Base-by-base conservation (phyloP, 2,329 filamentous ascomycete species). In the Hymenoscyphus albidus region DNA sequence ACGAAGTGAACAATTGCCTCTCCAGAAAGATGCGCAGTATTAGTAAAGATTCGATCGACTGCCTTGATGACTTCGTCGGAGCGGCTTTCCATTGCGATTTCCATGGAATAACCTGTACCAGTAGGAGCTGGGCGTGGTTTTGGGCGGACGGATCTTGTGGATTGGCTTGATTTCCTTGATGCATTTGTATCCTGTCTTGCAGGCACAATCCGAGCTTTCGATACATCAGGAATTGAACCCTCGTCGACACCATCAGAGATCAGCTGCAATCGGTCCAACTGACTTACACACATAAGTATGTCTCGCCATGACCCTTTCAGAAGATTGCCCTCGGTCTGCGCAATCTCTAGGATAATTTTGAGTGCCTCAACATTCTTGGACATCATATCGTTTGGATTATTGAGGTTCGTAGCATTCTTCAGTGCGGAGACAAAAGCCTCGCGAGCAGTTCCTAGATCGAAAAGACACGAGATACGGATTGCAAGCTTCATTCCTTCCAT, bases 1-100 rank as follows among this genome's bases (percentile, higher is more conserved):
- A 97, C 94, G 76, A 99, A 99, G 76, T 96, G 89, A 1, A 98
- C 91, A 73, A 99, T 99, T 2, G 94, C 93, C 70, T 97, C 93
- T 65, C 93, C 93, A 4, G 91, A 93, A 2, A 99, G 83, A 71
- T 96, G 93, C 9, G 93, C 94, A 0, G 95, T 98, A 74, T 96
- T 97, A 58, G 93, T 96, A 75, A 99, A 99, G 72, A 99, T 98
- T 48, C 92, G 86, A 77, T 99, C 96, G 3, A 99, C 93, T 32
- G 90, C 89, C 71, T 93, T 92, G 70, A 98, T 88, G 72, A 97
- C 93, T 69, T 97, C 93, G 65, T 96, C 92, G 0, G 94, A 97
- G 59, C 93, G 88, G 74, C 91, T 94, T 76, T 98, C 94, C 65
- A 94, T 86, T 0, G 94, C 96, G 70, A 98, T 92, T 68, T 97